Evolutionary conservation across 495 filamentous ascomycete genomes (phyloP), one percentile per base, ranked within the genome.

Genomic region (Penicillium lagena): DNA sequence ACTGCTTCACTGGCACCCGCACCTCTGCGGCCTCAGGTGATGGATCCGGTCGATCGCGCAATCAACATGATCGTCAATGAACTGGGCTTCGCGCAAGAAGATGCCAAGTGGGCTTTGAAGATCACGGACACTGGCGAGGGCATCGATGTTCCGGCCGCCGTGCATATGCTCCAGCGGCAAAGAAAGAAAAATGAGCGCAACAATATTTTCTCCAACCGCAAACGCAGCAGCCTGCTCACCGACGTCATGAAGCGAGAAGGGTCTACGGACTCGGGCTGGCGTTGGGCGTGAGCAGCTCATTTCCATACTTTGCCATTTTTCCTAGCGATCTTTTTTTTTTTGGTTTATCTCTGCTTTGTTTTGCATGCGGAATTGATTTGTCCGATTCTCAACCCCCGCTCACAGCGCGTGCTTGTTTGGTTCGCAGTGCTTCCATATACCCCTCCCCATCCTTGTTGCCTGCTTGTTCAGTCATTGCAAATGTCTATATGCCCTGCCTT

Each of bases 101-200:
- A 76, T 35, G 72, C 68, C 4, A 75, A 72, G 44, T 75, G 71
- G 64, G 75, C 75, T 9, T 53, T 78, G 9, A 75, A 75, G 29
- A 67, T 75, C 40, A 77, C 72, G 0, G 75, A 78, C 45, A 73
- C 59, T 1, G 75, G 75, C 12, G 73, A 78, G 28, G 67, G 67
- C 2, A 67, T 78, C 14, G 66, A 77, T 37, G 62, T 64, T n/a
- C 51, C 67, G 28, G 66, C 62, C 7, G 75, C 75, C 1, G 56
- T 75, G 9, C 52, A 62, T 13, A 49, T 74, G 29, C 63, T 78
- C n/a, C 51, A 69, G 5, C 50, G 62, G 14, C 66, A 76, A 37
- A 54, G 65, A n/a, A 66, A 68, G 42, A 68, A 60, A 13, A 46
- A 47, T 7, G 46, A 52, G 29, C 28, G 37, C 11, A 56, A 54